These are phyloP conservation scores for Blastosporella zonata DNA, from an alignment of 1,284 basidiomycete species.

Conservation along the genomic window DNA sequence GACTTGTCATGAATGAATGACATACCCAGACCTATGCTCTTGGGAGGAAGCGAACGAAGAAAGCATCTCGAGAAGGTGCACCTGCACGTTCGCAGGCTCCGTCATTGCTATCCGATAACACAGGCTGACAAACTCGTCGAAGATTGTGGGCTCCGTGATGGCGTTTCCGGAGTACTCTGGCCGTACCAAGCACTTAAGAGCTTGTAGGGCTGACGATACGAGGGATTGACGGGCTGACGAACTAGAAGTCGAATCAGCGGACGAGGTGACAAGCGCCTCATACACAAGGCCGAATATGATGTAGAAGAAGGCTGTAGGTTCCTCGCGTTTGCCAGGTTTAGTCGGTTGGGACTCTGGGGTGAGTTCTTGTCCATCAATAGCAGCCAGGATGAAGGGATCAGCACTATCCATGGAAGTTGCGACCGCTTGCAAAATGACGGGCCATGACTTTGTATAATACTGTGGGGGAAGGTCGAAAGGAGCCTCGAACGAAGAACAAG, in stretches of 20 bases:
- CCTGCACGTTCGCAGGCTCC: constrained; percentile 73
- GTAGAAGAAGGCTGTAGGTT: constrained; percentile 84
- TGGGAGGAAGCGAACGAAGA: constrained; percentile 62
- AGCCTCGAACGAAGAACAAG: constrained; percentile 1
- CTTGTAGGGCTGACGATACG: constrained; percentile 74
- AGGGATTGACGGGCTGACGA: constrained; percentile 40
- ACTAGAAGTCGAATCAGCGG: constrained; percentile 50
- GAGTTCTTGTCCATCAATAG: constrained; percentile 76
- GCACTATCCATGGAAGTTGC: constrained; percentile 74
- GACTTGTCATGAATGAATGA: background rate
- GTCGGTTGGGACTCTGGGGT: constrained; percentile 20
- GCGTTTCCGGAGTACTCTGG: constrained; percentile 81
- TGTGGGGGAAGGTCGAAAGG: constrained; percentile 30
- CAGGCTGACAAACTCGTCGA: constrained; percentile 88
- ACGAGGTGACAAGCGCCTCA: constrained; percentile 77
- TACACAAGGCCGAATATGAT: constrained; percentile 91
- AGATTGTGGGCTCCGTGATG: constrained; percentile 76
- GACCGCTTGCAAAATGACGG: constrained; percentile 84
- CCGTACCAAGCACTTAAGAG: constrained; percentile 76
- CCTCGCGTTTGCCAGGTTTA: constrained; percentile 42
- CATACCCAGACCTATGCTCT: constrained; percentile 22
- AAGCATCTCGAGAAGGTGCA: constrained; percentile 75
- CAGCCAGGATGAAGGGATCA: constrained; percentile 69
- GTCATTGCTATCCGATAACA: constrained; percentile 90
- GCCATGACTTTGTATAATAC: constrained; percentile 88